Evolutionary conservation across 345 rosid species (phyloP).

Genomic region (Citropsis articulata): DNA sequence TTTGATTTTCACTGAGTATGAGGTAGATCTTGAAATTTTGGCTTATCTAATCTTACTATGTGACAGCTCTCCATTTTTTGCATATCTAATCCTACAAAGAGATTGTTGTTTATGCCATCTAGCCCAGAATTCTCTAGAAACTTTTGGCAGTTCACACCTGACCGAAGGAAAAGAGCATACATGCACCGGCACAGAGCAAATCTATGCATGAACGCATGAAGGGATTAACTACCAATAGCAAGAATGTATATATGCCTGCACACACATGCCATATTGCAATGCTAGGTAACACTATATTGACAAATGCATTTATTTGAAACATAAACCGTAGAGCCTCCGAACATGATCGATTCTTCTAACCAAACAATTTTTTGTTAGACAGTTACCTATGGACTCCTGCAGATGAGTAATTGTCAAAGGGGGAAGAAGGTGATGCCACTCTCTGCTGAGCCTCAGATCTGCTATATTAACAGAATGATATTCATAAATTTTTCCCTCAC

Average conservation of each 20-base stretch:
- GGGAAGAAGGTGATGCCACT: slow-evolving; percentile 25
- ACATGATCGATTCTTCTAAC: not conserved
- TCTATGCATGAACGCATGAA: not conserved
- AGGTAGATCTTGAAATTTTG: no score
- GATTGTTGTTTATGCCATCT: no score
- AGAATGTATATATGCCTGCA: no score
- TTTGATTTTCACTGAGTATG: no score
- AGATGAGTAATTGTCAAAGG: slow-evolving; percentile 29
- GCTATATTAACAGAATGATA: slow-evolving; percentile 20
- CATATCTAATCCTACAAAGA: no score
- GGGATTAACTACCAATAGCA: no score
- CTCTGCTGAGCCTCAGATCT: slow-evolving; percentile 25
- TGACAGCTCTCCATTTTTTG: no score
- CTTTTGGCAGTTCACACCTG: not conserved
- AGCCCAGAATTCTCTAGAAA: not conserved
- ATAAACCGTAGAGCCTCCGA: not conserved
- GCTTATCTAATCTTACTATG: no score
- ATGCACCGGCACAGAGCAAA: not conserved
- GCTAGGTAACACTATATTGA: not conserved
- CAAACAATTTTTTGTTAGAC: not conserved
- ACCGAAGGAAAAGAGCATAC: not conserved
- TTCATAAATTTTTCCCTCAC: not conserved
- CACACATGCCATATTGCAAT: not conserved
- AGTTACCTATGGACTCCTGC: slow-evolving; percentile 38
- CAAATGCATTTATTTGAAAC: not conserved